Percentiles rank a stretch among this genome's conserved stretches.
Conservation (phyloP, 2,329 filamentous ascomycete genomes). For the Neonectria faginata region DNA sequence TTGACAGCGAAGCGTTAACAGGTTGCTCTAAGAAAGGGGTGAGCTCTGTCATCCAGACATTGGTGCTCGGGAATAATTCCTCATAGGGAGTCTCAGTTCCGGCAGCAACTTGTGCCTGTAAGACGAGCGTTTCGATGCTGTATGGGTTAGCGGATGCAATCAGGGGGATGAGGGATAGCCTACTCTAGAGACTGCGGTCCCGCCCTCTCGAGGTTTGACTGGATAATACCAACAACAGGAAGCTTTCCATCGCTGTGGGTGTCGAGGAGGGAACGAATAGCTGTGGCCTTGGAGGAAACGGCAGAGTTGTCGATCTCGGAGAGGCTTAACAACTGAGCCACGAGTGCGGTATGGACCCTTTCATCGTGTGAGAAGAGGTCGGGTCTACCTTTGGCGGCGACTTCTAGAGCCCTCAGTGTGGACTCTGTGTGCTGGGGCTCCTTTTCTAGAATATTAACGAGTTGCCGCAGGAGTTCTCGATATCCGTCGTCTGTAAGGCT, state of each 20-base stretch:
- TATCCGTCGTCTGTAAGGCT: constrained; percentile 53
- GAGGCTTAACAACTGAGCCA: constrained; percentile 65
- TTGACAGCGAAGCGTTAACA: constrained; percentile 74
- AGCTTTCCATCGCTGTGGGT: constrained; percentile 55
- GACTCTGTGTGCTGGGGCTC: constrained; percentile 45
- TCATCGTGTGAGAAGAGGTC: constrained; percentile 59
- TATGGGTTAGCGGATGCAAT: neutral
- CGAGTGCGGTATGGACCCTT: constrained; percentile 60
- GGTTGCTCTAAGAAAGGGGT: constrained; percentile 60
- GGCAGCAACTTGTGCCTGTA: constrained; percentile 55
- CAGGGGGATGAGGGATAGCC: constrained; percentile 35
- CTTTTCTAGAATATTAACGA: constrained; percentile 49
- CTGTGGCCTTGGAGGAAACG: constrained; percentile 55
- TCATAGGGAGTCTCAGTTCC: constrained; percentile 48
- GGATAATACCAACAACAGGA: constrained; percentile 64
- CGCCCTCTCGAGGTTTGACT: constrained; percentile 65
- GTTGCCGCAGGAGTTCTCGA: constrained; percentile 50
- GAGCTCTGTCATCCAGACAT: constrained; percentile 76
- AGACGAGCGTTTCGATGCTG: constrained; percentile 65
- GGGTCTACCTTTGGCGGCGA: constrained; percentile 59
- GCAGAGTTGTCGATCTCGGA: constrained; percentile 60
- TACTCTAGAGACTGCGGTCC: constrained; percentile 63
- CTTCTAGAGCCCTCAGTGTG: constrained; percentile 60
- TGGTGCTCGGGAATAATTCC: constrained; percentile 71
- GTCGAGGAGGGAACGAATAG: constrained; percentile 61